Conservation (phyloP, 169 alveolate species). For the Eimeria necatrix region DNA sequence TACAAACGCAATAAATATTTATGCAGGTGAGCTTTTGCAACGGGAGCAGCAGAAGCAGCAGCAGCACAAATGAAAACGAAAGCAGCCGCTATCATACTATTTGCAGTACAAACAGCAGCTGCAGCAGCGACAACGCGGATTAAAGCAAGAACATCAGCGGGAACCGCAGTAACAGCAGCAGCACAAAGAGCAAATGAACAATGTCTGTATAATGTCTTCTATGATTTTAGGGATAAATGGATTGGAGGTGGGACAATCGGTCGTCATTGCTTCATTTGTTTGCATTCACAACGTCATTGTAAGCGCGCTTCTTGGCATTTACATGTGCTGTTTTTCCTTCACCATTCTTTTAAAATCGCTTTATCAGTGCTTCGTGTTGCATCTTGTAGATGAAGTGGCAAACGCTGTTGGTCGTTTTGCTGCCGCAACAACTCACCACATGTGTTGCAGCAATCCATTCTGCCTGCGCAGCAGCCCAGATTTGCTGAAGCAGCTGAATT, state of each 20-base stretch:
- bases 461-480: not conserved
- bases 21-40: conserved; percentile 86
- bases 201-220: not conserved
- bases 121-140: not conserved
- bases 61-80: not conserved
- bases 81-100: not conserved
- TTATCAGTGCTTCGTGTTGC: too few species aligned
- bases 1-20: conserved; percentile 96
- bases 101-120: not conserved
- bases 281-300: conserved; percentile 93
- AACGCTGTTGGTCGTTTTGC: too few species aligned
- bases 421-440: too few species aligned
- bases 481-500: too few species aligned
- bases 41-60: not conserved
- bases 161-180: not conserved
- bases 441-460: not conserved
- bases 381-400: too few species aligned
- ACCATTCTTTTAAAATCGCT: too few species aligned
- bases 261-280: conserved; percentile 91
- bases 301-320: not conserved
- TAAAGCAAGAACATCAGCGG: not conserved
- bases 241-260: conserved; percentile 95
- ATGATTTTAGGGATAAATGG: conserved; percentile 94
- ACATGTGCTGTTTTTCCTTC: too few species aligned
- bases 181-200: not conserved